Evolutionary conservation across 2,329 filamentous ascomycete genomes (phyloP).

Genomic region (Truncatella angustata): DNA sequence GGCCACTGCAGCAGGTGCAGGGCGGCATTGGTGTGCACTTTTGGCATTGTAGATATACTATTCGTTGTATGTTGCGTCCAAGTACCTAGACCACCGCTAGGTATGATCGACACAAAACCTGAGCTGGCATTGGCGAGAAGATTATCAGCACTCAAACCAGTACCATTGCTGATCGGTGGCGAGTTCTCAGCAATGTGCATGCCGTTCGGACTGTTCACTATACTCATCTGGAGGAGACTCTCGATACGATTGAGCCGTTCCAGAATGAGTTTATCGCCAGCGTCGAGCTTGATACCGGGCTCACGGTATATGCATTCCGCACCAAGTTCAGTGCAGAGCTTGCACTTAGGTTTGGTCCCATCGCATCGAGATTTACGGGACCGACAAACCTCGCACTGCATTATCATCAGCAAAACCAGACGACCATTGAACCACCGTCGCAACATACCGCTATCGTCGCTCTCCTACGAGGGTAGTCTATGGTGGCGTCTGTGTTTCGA

Average conservation of each 20-base stretch:
- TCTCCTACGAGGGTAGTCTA: conserved; percentile 63
- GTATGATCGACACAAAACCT: conserved; percentile 53
- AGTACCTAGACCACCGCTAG: conserved; percentile 66
- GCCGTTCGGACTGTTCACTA: conserved; percentile 51
- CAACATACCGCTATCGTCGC: conserved; percentile 63
- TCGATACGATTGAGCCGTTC: conserved; percentile 78
- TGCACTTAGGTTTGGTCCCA: conserved; percentile 78
- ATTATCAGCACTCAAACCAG: conserved; percentile 58
- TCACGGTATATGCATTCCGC: conserved; percentile 84
- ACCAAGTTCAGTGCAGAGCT: conserved; percentile 77
- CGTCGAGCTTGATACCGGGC: conserved; percentile 82
- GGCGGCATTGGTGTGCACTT: conserved; percentile 77
- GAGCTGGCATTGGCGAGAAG: conserved; percentile 44
- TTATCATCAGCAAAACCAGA: conserved; percentile 14
- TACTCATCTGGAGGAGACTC: conserved; percentile 69
- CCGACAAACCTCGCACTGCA: conserved; percentile 73
- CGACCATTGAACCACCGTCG: conserved; percentile 10
- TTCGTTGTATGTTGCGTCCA: conserved; percentile 55
- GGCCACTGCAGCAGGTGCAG: conserved; percentile 79
- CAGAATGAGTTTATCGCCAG: conserved; percentile 81
- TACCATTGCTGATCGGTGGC: conserved; percentile 63
- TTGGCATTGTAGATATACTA: conserved; percentile 85
- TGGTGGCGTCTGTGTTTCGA: conserved; percentile 58
- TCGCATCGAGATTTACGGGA: conserved; percentile 79
- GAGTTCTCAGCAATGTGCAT: conserved; percentile 60